Evolutionary conservation across 805 yeast genomes (phyloP).

Genomic region (Myxozyma geophila): DNA sequence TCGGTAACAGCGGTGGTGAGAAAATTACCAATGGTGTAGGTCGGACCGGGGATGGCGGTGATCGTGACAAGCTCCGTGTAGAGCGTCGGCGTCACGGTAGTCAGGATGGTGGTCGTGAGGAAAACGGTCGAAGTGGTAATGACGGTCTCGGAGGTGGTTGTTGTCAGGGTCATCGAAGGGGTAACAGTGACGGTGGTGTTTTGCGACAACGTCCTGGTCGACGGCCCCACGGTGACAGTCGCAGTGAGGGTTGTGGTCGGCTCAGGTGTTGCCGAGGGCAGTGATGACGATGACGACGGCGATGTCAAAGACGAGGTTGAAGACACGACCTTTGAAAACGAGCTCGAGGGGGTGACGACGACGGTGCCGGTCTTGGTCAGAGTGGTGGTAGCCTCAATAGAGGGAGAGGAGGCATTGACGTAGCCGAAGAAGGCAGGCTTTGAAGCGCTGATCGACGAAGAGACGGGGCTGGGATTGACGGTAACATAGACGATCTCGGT

Average conservation of each 20-base stretch:
- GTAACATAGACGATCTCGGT: constrained; percentile 21
- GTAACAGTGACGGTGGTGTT: constrained; percentile 12
- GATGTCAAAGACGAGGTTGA: too few species aligned
- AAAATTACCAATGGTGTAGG: constrained; percentile 14
- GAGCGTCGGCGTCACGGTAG: constrained; percentile 29
- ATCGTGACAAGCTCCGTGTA: constrained; percentile 25
- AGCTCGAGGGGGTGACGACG: constrained; percentile 3
- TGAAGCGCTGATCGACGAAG: background rate
- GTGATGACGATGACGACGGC: too few species aligned
- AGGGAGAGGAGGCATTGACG: constrained; percentile 4
- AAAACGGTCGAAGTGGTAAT: constrained; percentile 22
- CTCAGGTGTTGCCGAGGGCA: constrained; percentile 1
- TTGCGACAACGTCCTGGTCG: constrained; percentile 7
- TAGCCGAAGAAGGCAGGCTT: constrained; percentile 1
- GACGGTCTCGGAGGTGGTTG: constrained; percentile 11
- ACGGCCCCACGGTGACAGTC: constrained; percentile 8
- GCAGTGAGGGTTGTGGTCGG: constrained; percentile 15
- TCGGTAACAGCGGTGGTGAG: constrained; percentile 24
- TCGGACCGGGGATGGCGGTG: constrained; percentile 21
- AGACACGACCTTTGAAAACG: background rate
- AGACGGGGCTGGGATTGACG: constrained; percentile 12
- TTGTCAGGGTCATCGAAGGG: constrained; percentile 15
- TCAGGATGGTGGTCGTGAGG: constrained; percentile 25
- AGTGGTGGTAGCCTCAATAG: constrained; percentile 16
- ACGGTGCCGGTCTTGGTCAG: constrained; percentile 9